A percentile compares a stretch with the other conserved stretches of the same genome.
These are phyloP conservation scores for Emergomyces orientalis DNA, from an alignment of 2,329 filamentous ascomycete genomes.

Conservation along the genomic window DNA sequence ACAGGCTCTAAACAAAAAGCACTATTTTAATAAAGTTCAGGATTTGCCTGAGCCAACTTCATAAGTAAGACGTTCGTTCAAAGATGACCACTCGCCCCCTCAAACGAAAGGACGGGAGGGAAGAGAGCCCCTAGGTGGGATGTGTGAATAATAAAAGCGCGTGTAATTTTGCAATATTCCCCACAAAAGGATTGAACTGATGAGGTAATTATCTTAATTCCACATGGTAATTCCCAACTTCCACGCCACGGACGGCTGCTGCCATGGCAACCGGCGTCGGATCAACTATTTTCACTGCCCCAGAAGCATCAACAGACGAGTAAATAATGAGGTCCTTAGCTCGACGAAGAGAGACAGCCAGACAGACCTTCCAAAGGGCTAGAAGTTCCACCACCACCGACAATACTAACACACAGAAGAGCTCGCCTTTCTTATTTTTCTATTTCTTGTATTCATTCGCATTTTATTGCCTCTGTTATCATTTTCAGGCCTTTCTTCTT, in stretches of 20 bases:
- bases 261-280: slow-evolving; percentile 16
- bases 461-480: not conserved
- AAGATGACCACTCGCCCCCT: too few relatives aligned
- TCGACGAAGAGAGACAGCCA: not conserved
- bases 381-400: slow-evolving; percentile 1
- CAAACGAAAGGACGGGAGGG: too few relatives aligned
- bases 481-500: not conserved
- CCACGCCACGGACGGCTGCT: not conserved
- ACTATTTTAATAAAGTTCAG: too few relatives aligned
- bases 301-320: slow-evolving; percentile 6
- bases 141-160: not conserved
- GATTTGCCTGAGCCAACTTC: too few relatives aligned
- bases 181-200: not conserved
- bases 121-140: too few relatives aligned
- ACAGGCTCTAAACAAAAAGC: too few relatives aligned
- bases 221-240: not conserved
- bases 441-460: not conserved
- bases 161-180: not conserved
- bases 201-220: not conserved
- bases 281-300: slow-evolving; percentile 9
- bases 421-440: slow-evolving; percentile 5
- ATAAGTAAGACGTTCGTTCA: too few relatives aligned
- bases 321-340: slow-evolving; percentile 7
- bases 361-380: not conserved
- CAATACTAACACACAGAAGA: not conserved